A percentile compares a stretch with the other conserved stretches of the same genome.
Conservation (phyloP, 2,329 filamentous ascomycete species). For the Arthroderma uncinatum region DNA sequence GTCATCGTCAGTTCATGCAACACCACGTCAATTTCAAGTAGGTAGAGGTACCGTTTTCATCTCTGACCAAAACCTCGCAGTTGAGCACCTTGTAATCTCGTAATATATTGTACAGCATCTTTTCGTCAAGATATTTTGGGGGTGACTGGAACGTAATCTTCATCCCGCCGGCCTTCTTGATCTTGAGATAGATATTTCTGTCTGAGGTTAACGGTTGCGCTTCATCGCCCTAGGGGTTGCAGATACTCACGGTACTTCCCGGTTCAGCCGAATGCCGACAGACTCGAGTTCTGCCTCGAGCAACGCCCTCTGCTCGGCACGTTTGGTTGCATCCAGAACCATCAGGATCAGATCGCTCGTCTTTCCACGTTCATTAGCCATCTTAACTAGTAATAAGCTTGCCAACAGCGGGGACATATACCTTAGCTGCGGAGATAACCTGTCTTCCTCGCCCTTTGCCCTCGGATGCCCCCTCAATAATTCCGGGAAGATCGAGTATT, state of each 20-base stretch:
- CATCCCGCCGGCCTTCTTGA: conserved; percentile 93
- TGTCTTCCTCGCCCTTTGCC: conserved; percentile 92
- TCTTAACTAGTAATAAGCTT: background rate
- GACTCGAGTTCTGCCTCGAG: conserved; percentile 89
- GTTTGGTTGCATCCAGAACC: conserved; percentile 93
- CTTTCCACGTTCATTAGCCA: conserved; percentile 23
- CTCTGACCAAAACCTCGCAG: conserved; percentile 87
- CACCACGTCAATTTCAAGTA: background rate
- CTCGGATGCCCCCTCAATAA: conserved; percentile 92
- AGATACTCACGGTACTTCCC: conserved; percentile 65
- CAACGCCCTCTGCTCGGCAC: conserved; percentile 79
- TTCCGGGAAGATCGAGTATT: conserved; percentile 91
- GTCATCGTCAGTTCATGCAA: background rate
- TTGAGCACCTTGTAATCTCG: conserved; percentile 98
- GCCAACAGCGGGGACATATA: conserved; percentile 16
- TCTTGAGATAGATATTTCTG: conserved; percentile 94
- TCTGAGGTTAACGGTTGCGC: background rate
- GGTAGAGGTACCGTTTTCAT: conserved; percentile 57
- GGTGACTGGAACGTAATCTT: conserved; percentile 92
- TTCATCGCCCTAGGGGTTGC: background rate
- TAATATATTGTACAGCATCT: conserved; percentile 95
- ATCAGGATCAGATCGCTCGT: conserved; percentile 95
- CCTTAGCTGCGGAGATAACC: conserved; percentile 92
- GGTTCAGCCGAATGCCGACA: conserved; percentile 86
- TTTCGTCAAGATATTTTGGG: conserved; percentile 87